phyloP scores from a whole-genome alignment of 2,329 filamentous ascomycete genomes.

The Pseudocercospora crystallina region DNA sequence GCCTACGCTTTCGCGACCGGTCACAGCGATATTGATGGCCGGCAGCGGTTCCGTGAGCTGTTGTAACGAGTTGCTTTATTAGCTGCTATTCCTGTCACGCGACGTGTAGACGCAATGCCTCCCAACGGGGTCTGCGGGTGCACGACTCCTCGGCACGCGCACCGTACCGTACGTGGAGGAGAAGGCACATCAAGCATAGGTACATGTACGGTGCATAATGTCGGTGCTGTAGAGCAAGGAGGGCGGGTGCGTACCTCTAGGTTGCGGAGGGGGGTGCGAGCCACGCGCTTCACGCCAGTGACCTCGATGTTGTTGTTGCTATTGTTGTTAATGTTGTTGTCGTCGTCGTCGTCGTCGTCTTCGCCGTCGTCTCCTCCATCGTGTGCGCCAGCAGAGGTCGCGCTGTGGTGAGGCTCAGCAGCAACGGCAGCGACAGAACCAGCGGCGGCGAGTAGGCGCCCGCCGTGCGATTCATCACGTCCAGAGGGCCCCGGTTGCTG shows the following conservation, averaged over 20 bases:
- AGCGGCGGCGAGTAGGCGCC: too few relatives aligned
- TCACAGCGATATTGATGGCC: slow-evolving; percentile 59
- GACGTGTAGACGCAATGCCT: neutral
- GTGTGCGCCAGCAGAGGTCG: too few relatives aligned
- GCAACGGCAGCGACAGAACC: too few relatives aligned
- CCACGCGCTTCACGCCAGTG: slow-evolving; percentile 21
- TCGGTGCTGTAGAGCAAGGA: slow-evolving; percentile 57
- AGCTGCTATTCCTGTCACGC: slow-evolving; percentile 21
- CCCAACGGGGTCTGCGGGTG: too few relatives aligned
- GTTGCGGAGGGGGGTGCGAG: slow-evolving; percentile 53
- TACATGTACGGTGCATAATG: too few relatives aligned
- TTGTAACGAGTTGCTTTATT: slow-evolving; percentile 12
- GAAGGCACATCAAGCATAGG: too few relatives aligned
- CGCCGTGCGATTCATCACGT: too few relatives aligned
- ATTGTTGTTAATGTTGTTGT: neutral
- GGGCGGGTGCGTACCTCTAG: slow-evolving; percentile 73
- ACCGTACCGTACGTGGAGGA: too few relatives aligned
- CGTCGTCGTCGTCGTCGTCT: neutral
- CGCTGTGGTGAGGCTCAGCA: too few relatives aligned
- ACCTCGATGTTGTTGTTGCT: slow-evolving; percentile 21
- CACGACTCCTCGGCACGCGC: too few relatives aligned
- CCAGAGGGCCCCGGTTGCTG: slow-evolving; percentile 3
- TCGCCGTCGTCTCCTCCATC: neutral
- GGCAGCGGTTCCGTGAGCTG: slow-evolving; percentile 40
- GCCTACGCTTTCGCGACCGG: slow-evolving; percentile 55